phyloP scores from a whole-genome alignment of 2,329 filamentous ascomycete species.

The Emmonsiellopsis sp. region DNA sequence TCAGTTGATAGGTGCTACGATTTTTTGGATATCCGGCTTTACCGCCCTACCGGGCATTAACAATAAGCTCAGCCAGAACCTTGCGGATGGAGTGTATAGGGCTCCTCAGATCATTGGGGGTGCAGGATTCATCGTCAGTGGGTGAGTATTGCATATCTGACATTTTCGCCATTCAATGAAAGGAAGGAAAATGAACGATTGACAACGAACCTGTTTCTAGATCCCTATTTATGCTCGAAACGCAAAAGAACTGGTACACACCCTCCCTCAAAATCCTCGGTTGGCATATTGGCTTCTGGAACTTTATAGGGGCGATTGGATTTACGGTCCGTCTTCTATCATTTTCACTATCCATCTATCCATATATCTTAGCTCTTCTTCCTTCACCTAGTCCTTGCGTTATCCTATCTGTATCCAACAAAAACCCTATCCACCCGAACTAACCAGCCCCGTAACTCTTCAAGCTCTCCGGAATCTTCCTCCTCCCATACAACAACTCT shows the following conservation, averaged over 20 bases:
- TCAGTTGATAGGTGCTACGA: slow-evolving; percentile 49
- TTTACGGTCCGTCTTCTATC: slow-evolving; percentile 39
- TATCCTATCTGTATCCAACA: background rate
- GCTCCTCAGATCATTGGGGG: slow-evolving; percentile 54
- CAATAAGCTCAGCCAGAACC: slow-evolving; percentile 38
- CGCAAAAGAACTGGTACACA: slow-evolving; percentile 53
- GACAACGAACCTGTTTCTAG: slow-evolving; percentile 18
- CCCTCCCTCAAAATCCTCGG: slow-evolving; percentile 49
- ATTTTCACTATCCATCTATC: background rate
- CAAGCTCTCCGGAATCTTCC: background rate
- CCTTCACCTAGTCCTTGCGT: background rate
- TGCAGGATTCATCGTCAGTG: slow-evolving; percentile 50
- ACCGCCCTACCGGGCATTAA: slow-evolving; percentile 50
- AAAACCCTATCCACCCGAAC: background rate
- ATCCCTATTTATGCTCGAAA: slow-evolving; percentile 56
- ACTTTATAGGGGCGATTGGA: slow-evolving; percentile 52
- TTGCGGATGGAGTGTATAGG: slow-evolving; percentile 51
- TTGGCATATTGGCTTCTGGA: slow-evolving; percentile 61
- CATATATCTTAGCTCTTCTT: slow-evolving; percentile 1
- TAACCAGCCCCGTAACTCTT: background rate
- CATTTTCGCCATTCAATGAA: background rate
- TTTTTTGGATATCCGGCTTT: slow-evolving; percentile 57
- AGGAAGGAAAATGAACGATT: background rate
- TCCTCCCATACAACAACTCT: slow-evolving; percentile 26
- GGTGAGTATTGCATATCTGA: slow-evolving; percentile 9